Evolutionary conservation across 2,329 filamentous ascomycete genomes (phyloP).

Genomic region (Botrytis galanthina): DNA sequence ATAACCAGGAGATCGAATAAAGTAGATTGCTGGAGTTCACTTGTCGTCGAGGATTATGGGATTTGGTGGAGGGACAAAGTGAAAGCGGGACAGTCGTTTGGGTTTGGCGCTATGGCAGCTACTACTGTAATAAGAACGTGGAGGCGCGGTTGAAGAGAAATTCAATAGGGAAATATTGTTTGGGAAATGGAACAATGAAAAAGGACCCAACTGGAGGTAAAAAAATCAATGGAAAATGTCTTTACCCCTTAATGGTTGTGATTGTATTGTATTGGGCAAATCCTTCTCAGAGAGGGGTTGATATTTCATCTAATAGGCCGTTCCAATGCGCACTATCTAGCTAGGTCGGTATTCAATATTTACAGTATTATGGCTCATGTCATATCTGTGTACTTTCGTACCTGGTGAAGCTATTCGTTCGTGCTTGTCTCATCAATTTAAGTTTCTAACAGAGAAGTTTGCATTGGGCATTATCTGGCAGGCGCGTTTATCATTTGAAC

Average conservation of each 20-base stretch:
- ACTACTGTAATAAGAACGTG: conserved; percentile 6
- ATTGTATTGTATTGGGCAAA: not conserved
- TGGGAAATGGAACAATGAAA: conserved; percentile 8
- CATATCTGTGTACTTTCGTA: not conserved
- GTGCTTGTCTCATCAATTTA: conserved; percentile 18
- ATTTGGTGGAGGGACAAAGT: conserved; percentile 21
- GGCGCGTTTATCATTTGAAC: not conserved
- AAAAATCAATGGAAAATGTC: conserved; percentile 1
- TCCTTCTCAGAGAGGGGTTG: not conserved
- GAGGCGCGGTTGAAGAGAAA: conserved; percentile 14
- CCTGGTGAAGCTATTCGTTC: not conserved
- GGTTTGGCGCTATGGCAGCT: conserved; percentile 18
- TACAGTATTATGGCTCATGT: not conserved
- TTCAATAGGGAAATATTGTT: conserved; percentile 5
- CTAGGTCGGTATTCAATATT: not conserved
- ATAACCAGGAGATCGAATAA: conserved; percentile 4
- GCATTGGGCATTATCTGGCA: conserved; percentile 19
- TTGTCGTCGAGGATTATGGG: conserved; percentile 18
- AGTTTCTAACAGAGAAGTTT: conserved; percentile 16
- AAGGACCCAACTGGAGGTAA: not conserved
- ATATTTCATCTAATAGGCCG: conserved; percentile 1
- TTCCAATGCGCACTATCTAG: not conserved
- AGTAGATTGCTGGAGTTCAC: conserved; percentile 7
- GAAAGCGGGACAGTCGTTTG: conserved; percentile 22
- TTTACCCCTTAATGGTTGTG: conserved; percentile 5